Evolutionary conservation across 176 grass and related monocot species (phyloP), one percentile per base, ranked within the genome.

Genomic region (Oryza rufipogon): DNA sequence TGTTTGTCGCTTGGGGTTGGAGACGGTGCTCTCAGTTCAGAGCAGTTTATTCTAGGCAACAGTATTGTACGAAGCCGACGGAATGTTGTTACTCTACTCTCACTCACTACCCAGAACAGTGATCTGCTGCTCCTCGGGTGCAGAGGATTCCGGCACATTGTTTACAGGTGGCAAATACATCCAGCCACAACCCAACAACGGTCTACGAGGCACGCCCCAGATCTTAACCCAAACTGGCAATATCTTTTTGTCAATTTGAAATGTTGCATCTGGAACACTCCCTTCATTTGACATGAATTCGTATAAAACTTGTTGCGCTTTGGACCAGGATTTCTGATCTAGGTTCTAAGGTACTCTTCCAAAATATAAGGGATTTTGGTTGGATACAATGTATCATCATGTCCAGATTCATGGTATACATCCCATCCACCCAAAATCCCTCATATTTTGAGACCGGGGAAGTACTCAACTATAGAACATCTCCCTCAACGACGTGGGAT

Each of bases 1-100:
- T 63, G 58, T 63, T 63, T 68, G 82, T 76, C 73, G 25, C 32
- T 64, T 52, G 60, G 81, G 70, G 70, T 65, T 66, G 70, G 54
- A 56, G 52, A 56, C 52, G 52, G 17, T 56, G 54, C 54, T 58
- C 54, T 20, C 54, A 0, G 58, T 63, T 63, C 20, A 63, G 58
- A 63, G 58, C 54, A 23, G 41, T 42, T 44, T 23, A 65, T 15
- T 23, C 78, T n/a, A 15, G 16, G 45, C 16, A 16, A 39, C 78
- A 22, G 9, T 13, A 11, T 63, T 63, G 58, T 63, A 25, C 46
- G 19, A 70, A 8, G 78, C 32, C 11, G 47, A 23, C 36, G 48
- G 78, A 80, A 68, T 36, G 64, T 68, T 36, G 64, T 10, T 63
- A 63, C 58, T 63, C 20, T 22, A 63, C 19, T 63, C 58, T 61